Base-by-base conservation (phyloP, 345 rosid genomes). In the Psidium friedrichsthalianum region DNA sequence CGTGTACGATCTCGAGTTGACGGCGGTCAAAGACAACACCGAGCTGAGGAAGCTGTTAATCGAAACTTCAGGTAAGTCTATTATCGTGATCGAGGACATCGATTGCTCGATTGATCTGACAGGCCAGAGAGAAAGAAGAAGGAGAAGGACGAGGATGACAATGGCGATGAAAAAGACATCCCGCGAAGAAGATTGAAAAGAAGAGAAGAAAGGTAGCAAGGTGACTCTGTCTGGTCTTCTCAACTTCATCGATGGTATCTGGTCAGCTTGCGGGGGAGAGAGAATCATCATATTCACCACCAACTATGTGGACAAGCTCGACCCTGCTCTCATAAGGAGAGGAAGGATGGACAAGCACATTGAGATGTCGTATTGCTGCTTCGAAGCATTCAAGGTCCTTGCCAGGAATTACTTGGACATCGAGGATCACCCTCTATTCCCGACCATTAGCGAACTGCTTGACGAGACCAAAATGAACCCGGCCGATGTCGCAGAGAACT, bases 261-360 rank as follows among this genome's bases (percentile, higher is more conserved):
- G 89, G 89, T 88, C 89, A 29, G 82, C 89, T 16, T 86, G 89
- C 47, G 88, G 83, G 27, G 84, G 83, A 4, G 89, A 88, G 64
- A 86, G 89, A 42, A 54, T 88, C 52, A 86, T 88, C 40, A 80
- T 88, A 24, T 88, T 88, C 78, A 86, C 89, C 25, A 88, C 89
- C 2, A 88, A 88, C 27, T 58, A 78, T 47, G 10, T 88, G 49
- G 88, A 86, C 27, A 88, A 86, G 57, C 90, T 88, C 6, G 90
- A 88, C 44, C 82, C 90, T 0, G 90, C 90, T 25, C 83, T 88
- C 0, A 88, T 88, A 53, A 81, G 90, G 82, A 86, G 86, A 82
- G 90, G 90, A 47, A 82, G 90, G 85, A 88, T 88, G 90, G 90
- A 88, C 58, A 86, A 86, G 74, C 90, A 64, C 83, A 84, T 86